Conservation (phyloP, 148 eudicot species). For the Oxyria digyna region DNA sequence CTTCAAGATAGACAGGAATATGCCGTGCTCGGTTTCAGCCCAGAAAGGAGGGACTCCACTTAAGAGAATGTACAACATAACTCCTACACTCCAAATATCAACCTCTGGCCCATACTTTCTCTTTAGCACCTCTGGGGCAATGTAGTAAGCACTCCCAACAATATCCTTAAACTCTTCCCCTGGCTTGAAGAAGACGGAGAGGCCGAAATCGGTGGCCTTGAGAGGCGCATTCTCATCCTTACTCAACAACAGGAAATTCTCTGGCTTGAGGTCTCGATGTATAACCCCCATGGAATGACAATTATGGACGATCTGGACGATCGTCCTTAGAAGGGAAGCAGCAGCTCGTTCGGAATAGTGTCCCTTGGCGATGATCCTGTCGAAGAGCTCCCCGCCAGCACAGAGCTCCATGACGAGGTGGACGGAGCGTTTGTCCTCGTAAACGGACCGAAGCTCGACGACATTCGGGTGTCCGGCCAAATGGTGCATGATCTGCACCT, state of each 20-base stretch:
- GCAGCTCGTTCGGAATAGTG: slow-evolving; percentile 89
- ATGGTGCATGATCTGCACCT: slow-evolving; percentile 87
- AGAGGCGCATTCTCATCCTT: slow-evolving; percentile 70
- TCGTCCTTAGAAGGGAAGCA: slow-evolving; percentile 67
- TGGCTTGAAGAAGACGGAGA: slow-evolving; percentile 79
- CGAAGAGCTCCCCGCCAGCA: slow-evolving; percentile 91
- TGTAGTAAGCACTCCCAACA: slow-evolving; percentile 55
- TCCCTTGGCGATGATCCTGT: slow-evolving; percentile 78
- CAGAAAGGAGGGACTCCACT: slow-evolving; percentile 56
- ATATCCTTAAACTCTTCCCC: slow-evolving; percentile 57
- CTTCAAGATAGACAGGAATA: slow-evolving; percentile 79
- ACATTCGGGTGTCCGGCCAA: slow-evolving; percentile 61
- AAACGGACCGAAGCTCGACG: slow-evolving; percentile 70
- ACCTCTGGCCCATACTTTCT: slow-evolving; percentile 51
- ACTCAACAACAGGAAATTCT: slow-evolving; percentile 64
- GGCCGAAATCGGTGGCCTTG: slow-evolving; percentile 85
- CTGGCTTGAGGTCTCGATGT: slow-evolving; percentile 92
- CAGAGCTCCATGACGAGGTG: slow-evolving; percentile 92
- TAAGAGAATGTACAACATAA: slow-evolving; percentile 40
- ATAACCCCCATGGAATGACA: slow-evolving; percentile 91
- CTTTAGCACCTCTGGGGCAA: slow-evolving; percentile 52
- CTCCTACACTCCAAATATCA: slow-evolving; percentile 54
- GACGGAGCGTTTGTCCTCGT: slow-evolving; percentile 82
- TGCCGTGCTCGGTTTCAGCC: slow-evolving; percentile 88
- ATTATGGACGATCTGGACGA: slow-evolving; percentile 84